Evolutionary conservation across 73 alveolate genomes (phyloP), one percentile per base, ranked within the genome.

Genomic region (Tetrahymena thermophila): DNA sequence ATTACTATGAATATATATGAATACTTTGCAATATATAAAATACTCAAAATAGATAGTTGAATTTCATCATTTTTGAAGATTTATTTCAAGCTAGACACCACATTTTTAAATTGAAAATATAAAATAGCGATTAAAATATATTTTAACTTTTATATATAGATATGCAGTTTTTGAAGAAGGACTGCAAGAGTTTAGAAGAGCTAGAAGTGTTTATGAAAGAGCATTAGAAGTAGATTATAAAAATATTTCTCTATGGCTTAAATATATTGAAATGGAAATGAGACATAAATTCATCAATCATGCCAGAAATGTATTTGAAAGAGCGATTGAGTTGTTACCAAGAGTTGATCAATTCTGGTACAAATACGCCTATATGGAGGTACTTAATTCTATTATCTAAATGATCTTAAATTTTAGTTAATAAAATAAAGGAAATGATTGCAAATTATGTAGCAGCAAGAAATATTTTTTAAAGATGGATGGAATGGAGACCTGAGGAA

Each of bases 261-360:
- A 99, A 95, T 99, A 99, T 96, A 98, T 99, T 13, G 99, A 99
- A 98, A 99, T 99, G 99, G 99, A 99, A 97, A 99, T 99, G 99
- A 98, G 98, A 96, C 97, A 99, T 97, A 99, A 99, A 97, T 99
- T 98, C 97, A 98, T 99, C 50, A 98, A 99, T 97, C 99, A 99
- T 97, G 99, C 99, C 15, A 98, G 99, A 96, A 99, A 99, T 95
- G 99, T 99, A 1, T 99, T 99, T 99, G 99, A 99, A 94, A 94
- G 99, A 85, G 99, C 99, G 15, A 98, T 99, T 93, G 98, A 98
- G 94, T 96, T 94, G 57, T 97, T 99, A 93, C 99, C 99, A 19
- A 98, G 99, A 96, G 98, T 98, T 31, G 99, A 99, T 95, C 97
- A 98, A 96, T 98, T 98, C 95, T 99, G 99, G 99, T 98, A 96